Conservation (phyloP, 1,139 yeast species). For the Debaryomycetaceae sp. region DNA sequence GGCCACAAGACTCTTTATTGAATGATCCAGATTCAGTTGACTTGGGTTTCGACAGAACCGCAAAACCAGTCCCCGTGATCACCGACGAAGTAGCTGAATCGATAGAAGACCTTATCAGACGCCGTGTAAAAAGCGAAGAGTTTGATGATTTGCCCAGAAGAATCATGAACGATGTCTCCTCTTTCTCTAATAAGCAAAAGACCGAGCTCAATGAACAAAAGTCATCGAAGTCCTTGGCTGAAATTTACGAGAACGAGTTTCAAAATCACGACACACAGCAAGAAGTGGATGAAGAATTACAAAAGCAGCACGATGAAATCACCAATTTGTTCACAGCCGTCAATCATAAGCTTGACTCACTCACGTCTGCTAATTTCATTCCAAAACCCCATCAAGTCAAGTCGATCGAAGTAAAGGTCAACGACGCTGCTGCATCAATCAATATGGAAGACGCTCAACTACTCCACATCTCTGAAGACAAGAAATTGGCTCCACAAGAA, state of each 20-base stretch:
- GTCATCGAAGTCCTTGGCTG: constrained; percentile 85
- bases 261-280: constrained; percentile 43
- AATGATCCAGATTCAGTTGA: constrained; percentile 37
- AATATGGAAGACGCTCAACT: constrained; percentile 98
- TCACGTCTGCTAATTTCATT: constrained; percentile 88
- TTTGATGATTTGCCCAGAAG: constrained; percentile 86
- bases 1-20: constrained; percentile 78
- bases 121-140: constrained; percentile 68
- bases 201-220: constrained; percentile 80
- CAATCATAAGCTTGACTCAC: constrained; percentile 74
- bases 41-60: constrained; percentile 44
- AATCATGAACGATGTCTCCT: constrained; percentile 58
- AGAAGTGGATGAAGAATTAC: constrained; percentile 56
- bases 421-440: constrained; percentile 61
- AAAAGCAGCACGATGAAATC: constrained; percentile 76
- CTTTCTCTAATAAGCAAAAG: constrained; percentile 48
- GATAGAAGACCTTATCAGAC: constrained; percentile 81
- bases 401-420: constrained; percentile 71
- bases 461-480: constrained; percentile 65
- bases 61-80: constrained; percentile 76
- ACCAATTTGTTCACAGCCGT: constrained; percentile 59
- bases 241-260: constrained; percentile 84
- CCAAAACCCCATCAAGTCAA: constrained; percentile 84
- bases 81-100: constrained; percentile 85
- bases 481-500: constrained; percentile 95